Percentiles rank a stretch among this genome's conserved stretches.
Conservation (phyloP, 306 rosid genomes). For the Astragalus glycyphyllos region DNA sequence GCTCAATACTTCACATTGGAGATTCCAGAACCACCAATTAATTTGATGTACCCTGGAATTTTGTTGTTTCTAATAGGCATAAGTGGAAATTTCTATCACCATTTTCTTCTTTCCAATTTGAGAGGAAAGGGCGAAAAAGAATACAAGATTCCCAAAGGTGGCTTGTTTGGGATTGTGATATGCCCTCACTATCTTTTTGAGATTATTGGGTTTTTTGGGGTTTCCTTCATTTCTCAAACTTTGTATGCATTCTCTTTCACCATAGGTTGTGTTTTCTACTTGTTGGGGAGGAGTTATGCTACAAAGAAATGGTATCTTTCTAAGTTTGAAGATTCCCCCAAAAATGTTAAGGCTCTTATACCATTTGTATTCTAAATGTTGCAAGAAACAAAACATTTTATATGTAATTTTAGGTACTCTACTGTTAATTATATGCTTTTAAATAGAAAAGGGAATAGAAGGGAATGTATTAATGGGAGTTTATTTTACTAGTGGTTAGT, state of each 20-base stretch:
- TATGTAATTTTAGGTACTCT: background rate
- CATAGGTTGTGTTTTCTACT: slow-evolving; percentile 56
- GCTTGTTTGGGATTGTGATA: slow-evolving; percentile 67
- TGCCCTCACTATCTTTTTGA: slow-evolving; percentile 93
- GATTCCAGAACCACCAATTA: slow-evolving; percentile 61
- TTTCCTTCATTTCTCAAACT: slow-evolving; percentile 73
- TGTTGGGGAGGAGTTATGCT: slow-evolving; percentile 76
- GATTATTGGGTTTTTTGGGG: slow-evolving; percentile 59
- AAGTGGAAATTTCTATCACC: slow-evolving; percentile 83
- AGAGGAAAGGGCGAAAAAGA: slow-evolving; percentile 65
- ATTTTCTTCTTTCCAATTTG: slow-evolving; percentile 63
- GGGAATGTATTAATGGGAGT: too few relatives aligned
- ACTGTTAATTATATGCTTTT: too few relatives aligned
- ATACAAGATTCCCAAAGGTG: slow-evolving; percentile 84
- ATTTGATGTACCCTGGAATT: slow-evolving; percentile 59
- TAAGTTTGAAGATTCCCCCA: slow-evolving; percentile 77
- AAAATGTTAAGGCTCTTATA: slow-evolving; percentile 65
- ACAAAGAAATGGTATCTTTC: slow-evolving; percentile 78
- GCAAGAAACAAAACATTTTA: background rate
- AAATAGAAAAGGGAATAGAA: too few relatives aligned
- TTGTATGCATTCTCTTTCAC: slow-evolving; percentile 53
- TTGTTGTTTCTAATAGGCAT: slow-evolving; percentile 62
- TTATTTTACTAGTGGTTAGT: too few relatives aligned
- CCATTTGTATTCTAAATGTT: slow-evolving; percentile 60
- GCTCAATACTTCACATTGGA: slow-evolving; percentile 62